Evolutionary conservation across 2,329 filamentous ascomycete genomes (phyloP).

Genomic region (Cladophialophora psammophila): DNA sequence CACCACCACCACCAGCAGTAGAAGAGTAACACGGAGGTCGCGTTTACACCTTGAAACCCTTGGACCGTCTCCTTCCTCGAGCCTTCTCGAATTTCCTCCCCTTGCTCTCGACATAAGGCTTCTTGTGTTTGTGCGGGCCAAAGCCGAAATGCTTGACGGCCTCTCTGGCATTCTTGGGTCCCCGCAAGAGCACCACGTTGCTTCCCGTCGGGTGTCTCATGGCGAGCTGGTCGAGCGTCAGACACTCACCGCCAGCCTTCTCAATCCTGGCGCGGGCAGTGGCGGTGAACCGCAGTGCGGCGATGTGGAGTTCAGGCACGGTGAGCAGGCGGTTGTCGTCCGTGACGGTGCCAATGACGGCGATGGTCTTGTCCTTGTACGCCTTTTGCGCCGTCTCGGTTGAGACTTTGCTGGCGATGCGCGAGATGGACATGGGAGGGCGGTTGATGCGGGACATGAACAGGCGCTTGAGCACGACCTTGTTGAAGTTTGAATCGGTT

Average conservation of each 20-base stretch:
- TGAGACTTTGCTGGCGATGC: constrained; percentile 73
- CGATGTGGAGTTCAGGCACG: constrained; percentile 90
- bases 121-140: constrained; percentile 98
- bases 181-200: constrained; percentile 96
- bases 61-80: constrained; percentile 97
- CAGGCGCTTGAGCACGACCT: constrained; percentile 94
- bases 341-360: constrained; percentile 93
- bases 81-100: constrained; percentile 99
- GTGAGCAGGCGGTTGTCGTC: constrained; percentile 94
- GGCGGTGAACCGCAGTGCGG: constrained; percentile 94
- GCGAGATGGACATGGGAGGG: constrained; percentile 90
- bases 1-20: constrained; percentile 29
- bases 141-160: constrained; percentile 99
- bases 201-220: constrained; percentile 92
- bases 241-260: constrained; percentile 90
- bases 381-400: constrained; percentile 62
- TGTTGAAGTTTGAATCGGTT: constrained; percentile 98
- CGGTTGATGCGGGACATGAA: constrained; percentile 99
- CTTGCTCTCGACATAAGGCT: constrained; percentile 97
- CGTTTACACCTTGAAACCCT: constrained; percentile 99
- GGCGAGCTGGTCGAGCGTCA: constrained; percentile 97
- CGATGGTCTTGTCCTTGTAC: constrained; percentile 76
- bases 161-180: constrained; percentile 98
- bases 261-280: constrained; percentile 92
- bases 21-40: neutral